Evolutionary conservation across 768 basidiomycete genomes (phyloP), one percentile per base, ranked within the genome.

Genomic region (Tylopilus sp.): DNA sequence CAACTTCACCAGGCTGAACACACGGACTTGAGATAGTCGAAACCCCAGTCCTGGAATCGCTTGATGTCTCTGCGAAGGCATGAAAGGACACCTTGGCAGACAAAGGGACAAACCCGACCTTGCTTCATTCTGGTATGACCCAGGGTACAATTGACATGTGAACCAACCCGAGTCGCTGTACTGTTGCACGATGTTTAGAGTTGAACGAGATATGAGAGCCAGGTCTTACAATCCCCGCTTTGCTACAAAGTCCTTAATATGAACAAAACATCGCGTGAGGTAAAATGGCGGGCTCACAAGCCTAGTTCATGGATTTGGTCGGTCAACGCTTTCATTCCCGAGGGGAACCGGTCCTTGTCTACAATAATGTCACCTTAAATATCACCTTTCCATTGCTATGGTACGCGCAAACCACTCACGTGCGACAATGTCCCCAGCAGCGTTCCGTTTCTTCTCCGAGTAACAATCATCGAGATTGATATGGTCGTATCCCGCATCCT

Each of bases 131-230:
- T 75, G 71, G 66, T 74, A 85, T 6, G 83, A 85, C 18, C 83
- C 84, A 20, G 84, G 84, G 60, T 83, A 86, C 11, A 76, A 51
- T 40, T 77, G 74, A 57, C 84, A 86, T 22, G 84, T 85, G 58
- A 77, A 82, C 83, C 83, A 85, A 18, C 84, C 84, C 0, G 84
- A 75, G 57, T 84, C 82, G 52, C 83, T 79, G 54, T 85, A 85
- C 83, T 83, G 41, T 30, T 25, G n/a, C 39, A 18, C 35, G 13
- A 22, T 40, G 18, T 44, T 59, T 26, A 61, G 12, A 17, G 28
- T 13, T 20, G 51, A 52, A 23, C 30, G 44, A 21, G 23, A 47
- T n/a, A 44, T 13, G 21, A 8, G 35, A n/a, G 33, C 43, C 23
- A 13, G 17, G 11, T 60, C 79, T 56, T 58, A 85, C 83, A 46